phyloP scores from a whole-genome alignment of 140 eudicot species.

The Cichorium intybus region DNA sequence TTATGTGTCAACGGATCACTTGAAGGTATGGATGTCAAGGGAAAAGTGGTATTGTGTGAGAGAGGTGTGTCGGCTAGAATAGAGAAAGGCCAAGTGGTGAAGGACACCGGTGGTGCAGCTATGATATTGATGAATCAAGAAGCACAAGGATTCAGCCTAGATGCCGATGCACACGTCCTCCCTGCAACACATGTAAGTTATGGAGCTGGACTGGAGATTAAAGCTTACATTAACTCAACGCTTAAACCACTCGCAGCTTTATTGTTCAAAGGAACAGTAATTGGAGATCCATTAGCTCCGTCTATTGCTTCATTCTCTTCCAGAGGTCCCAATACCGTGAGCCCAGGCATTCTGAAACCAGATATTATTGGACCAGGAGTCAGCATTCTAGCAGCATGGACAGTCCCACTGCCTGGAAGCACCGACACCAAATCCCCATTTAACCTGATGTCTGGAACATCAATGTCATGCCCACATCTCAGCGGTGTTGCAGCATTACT shows the following conservation, averaged over 20 bases:
- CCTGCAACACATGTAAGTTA: constrained; percentile 36
- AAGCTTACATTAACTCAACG: constrained; percentile 39
- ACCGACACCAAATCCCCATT: constrained; percentile 26
- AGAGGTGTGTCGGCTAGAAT: constrained; percentile 18
- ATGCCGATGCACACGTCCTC: constrained; percentile 38
- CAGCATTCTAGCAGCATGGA: constrained; percentile 40
- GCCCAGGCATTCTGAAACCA: constrained; percentile 34
- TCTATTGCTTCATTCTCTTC: constrained; percentile 42
- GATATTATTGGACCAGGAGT: constrained; percentile 27
- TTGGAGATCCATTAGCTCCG: constrained; percentile 34
- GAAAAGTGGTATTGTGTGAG: constrained; percentile 26
- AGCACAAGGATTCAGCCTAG: background rate
- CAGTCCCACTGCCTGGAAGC: constrained; percentile 13
- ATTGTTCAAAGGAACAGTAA: constrained; percentile 27
- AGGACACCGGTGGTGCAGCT: constrained; percentile 39
- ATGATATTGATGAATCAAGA: constrained; percentile 34
- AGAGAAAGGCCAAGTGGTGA: constrained; percentile 32
- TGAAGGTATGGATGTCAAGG: constrained; percentile 26
- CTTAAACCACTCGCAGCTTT: constrained; percentile 27
- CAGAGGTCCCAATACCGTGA: constrained; percentile 30
- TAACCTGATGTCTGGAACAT: constrained; percentile 36
- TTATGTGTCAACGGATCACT: constrained; percentile 22
- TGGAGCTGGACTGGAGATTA: constrained; percentile 29
- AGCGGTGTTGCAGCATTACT: constrained; percentile 46
- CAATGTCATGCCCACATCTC: constrained; percentile 51